Evolutionary conservation across 2,329 filamentous ascomycete species (phyloP), one percentile per base, ranked within the genome.

Genomic region (Cytospora schulzeri): DNA sequence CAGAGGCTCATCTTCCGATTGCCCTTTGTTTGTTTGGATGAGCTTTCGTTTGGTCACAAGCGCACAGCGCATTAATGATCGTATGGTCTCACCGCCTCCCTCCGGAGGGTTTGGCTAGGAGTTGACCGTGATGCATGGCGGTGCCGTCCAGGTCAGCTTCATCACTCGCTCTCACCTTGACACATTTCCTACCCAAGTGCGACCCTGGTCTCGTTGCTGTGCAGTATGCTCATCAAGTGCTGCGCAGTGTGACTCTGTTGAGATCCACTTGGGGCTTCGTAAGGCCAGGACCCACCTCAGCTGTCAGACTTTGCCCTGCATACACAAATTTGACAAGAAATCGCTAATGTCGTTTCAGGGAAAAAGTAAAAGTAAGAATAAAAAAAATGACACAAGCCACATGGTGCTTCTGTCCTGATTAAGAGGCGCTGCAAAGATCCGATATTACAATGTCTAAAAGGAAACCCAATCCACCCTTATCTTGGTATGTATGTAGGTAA

Each of bases 71-170:
- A 51, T 62, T 29, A 56, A 51, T 33, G 3, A 62, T 62, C 29
- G 38, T 50, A 5, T 50, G 33, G 31, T 31, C 56, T 65, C 65
- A 67, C 65, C 65, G 65, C 65, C 63, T 59, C 57, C 33, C 24
- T 56, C 45, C 35, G 63, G 62, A 62, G 62, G 41, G 45, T 51
- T 33, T 33, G 33, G 54, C 54, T 56, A 41, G 60, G 51, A 56
- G 62, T 62, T 60, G 58, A 65, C 65, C 59, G 62, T 62, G 65
- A 66, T 58, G 65, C 52, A 59, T 59, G 53, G 22, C 19, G 19
- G 50, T 58, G 59, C 59, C 35, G 51, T 58, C 54, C 62, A 58
- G 24, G 53, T 69, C 62, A 66, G 64, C 41, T 65, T 69, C 59
- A 53, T 62, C 38, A 48, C 45, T 48, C 38, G 52, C 63, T 54